Evolutionary conservation across 257 asterid species (phyloP).

Genomic region (Solanum gandarillasii): DNA sequence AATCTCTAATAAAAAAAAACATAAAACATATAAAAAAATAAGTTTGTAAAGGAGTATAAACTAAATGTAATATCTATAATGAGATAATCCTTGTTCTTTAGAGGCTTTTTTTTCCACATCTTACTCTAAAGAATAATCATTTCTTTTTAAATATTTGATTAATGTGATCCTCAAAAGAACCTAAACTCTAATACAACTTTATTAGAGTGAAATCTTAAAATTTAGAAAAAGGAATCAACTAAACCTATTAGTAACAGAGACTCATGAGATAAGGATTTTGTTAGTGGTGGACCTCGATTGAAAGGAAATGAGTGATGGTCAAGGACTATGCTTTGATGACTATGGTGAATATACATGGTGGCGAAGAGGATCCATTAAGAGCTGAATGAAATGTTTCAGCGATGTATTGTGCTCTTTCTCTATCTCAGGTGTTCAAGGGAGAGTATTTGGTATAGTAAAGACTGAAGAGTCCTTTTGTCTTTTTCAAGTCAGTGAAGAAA

Average conservation of each 20-base stretch:
- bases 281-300: neutral
- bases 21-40: neutral
- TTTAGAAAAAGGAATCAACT: too few species aligned
- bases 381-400: neutral
- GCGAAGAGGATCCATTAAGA: too few species aligned
- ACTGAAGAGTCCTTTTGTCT: neutral
- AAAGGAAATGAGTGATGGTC: neutral
- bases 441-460: neutral
- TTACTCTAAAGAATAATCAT: neutral
- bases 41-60: neutral
- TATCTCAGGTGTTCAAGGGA: neutral
- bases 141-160: neutral
- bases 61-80: neutral
- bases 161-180: too few species aligned
- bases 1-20: neutral
- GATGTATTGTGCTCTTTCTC: neutral
- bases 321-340: neutral
- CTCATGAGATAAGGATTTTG: neutral
- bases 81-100: neutral
- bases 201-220: too few species aligned
- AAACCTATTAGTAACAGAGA: too few species aligned
- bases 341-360: neutral
- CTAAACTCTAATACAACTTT: too few species aligned
- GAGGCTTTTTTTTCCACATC: neutral
- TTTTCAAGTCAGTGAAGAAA: neutral